These are phyloP conservation scores for Haematococcus sp. DNA, from an alignment of 139 green algal genomes.

Conservation along the genomic window DNA sequence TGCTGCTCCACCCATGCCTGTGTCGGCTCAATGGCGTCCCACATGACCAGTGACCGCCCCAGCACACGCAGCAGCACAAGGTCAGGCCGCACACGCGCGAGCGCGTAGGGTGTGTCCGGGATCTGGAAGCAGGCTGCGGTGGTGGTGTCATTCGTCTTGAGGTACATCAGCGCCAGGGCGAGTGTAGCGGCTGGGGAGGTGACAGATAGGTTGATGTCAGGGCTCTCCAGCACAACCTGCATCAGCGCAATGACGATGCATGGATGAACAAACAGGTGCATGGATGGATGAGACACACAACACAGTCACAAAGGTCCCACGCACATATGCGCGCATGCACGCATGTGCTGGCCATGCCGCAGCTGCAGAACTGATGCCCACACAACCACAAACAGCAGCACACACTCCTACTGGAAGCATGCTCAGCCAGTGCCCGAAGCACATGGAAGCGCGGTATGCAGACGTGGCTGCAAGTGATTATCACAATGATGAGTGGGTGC, in stretches of 20 bases:
- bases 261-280: not conserved
- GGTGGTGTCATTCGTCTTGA: constrained; percentile 76
- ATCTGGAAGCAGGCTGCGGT: constrained; percentile 61
- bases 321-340: not conserved
- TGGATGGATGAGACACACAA: not conserved
- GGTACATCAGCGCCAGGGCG: constrained; percentile 89
- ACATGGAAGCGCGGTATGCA: no score
- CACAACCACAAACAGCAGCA: no score
- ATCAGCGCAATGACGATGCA: no score
- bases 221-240: constrained; percentile 81
- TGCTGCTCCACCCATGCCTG: constrained; percentile 61
- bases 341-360: constrained; percentile 29
- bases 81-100: constrained; percentile 80
- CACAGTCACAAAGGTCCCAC: no score
- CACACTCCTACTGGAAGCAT: no score
- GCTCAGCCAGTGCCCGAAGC: no score
- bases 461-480: not conserved
- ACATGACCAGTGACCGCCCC: constrained; percentile 82
- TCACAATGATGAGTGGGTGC: no score
- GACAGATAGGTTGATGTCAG: constrained; percentile 77
- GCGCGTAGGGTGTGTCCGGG: constrained; percentile 66
- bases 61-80: constrained; percentile 86
- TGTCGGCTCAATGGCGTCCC: constrained; percentile 65
- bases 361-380: constrained; percentile 67
- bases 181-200: constrained; percentile 84